Percentiles rank a stretch among this genome's conserved stretches.
Evolutionary conservation across 129 eudicot genomes (phyloP).

Genomic region (Lonicera japonica): DNA sequence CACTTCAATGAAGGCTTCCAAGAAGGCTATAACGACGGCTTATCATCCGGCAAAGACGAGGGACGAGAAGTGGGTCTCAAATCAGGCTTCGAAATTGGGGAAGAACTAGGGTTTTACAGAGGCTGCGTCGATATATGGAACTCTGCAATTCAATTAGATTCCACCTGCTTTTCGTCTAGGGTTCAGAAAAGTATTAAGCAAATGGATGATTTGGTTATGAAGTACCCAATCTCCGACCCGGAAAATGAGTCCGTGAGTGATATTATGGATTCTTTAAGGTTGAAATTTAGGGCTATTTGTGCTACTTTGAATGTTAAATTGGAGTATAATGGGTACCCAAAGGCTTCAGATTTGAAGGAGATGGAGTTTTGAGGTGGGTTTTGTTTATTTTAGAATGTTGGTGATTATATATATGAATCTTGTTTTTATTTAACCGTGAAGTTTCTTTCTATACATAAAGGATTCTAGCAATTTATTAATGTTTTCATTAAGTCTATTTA

Average conservation of each 20-base stretch:
- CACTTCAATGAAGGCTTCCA: conserved; percentile 31
- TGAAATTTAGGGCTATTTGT: conserved; percentile 52
- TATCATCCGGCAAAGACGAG: conserved; percentile 56
- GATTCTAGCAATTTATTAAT: no score
- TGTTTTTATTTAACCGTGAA: no score
- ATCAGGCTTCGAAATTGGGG: conserved; percentile 64
- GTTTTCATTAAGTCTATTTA: no score
- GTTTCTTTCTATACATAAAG: neutral
- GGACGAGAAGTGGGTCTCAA: conserved; percentile 63
- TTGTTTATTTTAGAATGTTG: neutral
- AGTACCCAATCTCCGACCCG: conserved; percentile 41
- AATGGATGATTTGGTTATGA: conserved; percentile 62
- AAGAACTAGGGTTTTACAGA: conserved; percentile 74
- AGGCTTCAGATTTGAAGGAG: conserved; percentile 24
- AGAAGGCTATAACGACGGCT: conserved; percentile 63
- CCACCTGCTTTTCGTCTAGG: conserved; percentile 45
- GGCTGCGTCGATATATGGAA: conserved; percentile 65
- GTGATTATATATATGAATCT: neutral
- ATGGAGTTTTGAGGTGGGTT: conserved; percentile 24
- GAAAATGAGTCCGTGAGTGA: conserved; percentile 50
- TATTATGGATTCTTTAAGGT: conserved; percentile 32
- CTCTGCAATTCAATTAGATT: conserved; percentile 47
- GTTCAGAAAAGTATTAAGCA: conserved; percentile 57
- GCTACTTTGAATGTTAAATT: conserved; percentile 44
- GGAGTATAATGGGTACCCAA: conserved; percentile 70